Evolutionary conservation across 352 stramenopile genomes (phyloP), one percentile per base, ranked within the genome.

Genomic region (Saprolegnia diclina): DNA sequence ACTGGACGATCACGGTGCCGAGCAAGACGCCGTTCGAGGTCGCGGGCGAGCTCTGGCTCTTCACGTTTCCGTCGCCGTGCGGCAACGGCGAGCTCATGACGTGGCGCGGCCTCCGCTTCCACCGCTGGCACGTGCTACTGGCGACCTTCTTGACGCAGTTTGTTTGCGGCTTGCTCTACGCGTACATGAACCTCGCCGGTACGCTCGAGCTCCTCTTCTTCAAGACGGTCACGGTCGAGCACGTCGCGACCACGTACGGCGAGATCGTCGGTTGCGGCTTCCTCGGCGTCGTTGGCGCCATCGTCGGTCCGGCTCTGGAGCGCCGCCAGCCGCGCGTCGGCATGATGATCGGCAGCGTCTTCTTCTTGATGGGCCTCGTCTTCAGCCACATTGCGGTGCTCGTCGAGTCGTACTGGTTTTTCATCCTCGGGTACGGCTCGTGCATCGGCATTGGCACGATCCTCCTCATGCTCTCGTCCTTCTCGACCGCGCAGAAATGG

Each of bases 341-440:
- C 24, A 67, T 67, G 53, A 4, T 44, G 0, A 32, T 65, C 4
- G 71, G 48, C 24, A 67, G 38, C 9, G 29, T 55, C 13, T 14
- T 65, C 10, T 22, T 74, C 48, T 22, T 67, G 4, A 4, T 67
- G 5, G 67, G 64, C 37, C 11, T 40, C 16, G 13, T 74, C 9
- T 11, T 70, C 13, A 16, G 52, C 9, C 57, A 62, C 4, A 7
- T 71, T 7, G 63, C 29, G 0, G 29, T 74, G 0, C 11, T 53
- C 10, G 37, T 50, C 22, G 1, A 26, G 10, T 35, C 18, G 7
- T 10, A 19, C 7, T 5, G 7, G 40, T 19, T 64, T 10, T 38
- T 72, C 4, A 50, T 61, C 45, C n/a, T 74, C 5, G 70, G 70
- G 35, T 74, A 74, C 38, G 67, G 10, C 42, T n/a, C 45, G 29